Conservation (phyloP, 108 stramenopile species). For the Skeletonema costatum region DNA sequence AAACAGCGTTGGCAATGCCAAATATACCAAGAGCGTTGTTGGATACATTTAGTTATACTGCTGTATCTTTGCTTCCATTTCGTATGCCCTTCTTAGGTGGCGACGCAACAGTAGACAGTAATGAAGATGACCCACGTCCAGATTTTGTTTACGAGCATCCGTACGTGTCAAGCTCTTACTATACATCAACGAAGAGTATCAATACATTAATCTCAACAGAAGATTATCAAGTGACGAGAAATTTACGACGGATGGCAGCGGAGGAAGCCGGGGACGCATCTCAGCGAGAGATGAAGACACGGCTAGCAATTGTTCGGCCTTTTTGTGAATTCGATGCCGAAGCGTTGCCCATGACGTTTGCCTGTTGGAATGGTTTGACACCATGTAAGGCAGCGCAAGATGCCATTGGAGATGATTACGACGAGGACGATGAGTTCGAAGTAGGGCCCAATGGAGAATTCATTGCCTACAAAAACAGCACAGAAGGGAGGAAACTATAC, state of each 20-base stretch:
- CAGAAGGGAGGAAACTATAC: conserved; percentile 6
- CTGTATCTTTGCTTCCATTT: background rate
- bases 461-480: conserved; percentile 12
- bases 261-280: conserved; percentile 7
- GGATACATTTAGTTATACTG: background rate
- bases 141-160: conserved; percentile 67
- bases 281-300: conserved; percentile 37
- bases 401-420: conserved; percentile 55
- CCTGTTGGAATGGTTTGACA: conserved; percentile 59
- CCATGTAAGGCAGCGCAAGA: conserved; percentile 59
- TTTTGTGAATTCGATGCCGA: conserved; percentile 73
- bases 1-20: background rate
- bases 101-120: background rate
- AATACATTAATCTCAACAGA: conserved; percentile 44
- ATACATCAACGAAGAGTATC: conserved; percentile 50
- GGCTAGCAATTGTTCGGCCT: conserved; percentile 59
- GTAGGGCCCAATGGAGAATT: conserved; percentile 21
- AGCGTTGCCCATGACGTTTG: conserved; percentile 59
- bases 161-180: conserved; percentile 57
- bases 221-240: conserved; percentile 38
- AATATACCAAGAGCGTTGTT: background rate
- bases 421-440: conserved; percentile 20
- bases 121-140: conserved; percentile 29
- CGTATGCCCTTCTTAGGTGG: background rate
- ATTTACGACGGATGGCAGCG: conserved; percentile 8